These are phyloP conservation scores for Citrus hindsii DNA, from an alignment of 345 rosid genomes.

Conservation along the genomic window DNA sequence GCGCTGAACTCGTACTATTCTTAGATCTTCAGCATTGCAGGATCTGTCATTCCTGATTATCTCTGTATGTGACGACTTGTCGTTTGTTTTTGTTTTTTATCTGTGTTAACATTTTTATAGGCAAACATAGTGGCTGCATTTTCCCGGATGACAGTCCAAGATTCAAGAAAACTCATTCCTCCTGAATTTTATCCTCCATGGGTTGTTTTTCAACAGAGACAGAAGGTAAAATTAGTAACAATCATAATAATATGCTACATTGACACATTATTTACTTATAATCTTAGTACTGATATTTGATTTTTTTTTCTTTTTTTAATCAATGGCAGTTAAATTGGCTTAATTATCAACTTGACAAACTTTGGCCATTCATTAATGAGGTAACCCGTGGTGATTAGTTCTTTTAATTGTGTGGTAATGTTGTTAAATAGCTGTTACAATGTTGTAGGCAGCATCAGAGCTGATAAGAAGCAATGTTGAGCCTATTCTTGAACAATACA, in stretches of 20 bases:
- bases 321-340: constrained; percentile 79
- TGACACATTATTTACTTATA: background rate
- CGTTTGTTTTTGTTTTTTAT: background rate
- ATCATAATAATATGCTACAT: background rate
- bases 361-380: constrained; percentile 90
- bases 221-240: constrained; percentile 50
- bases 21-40: background rate
- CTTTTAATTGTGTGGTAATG: background rate
- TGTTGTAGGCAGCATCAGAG: constrained; percentile 85
- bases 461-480: constrained; percentile 71
- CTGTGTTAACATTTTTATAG: constrained; percentile 20
- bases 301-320: background rate
- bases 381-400: constrained; percentile 25
- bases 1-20: constrained; percentile 45
- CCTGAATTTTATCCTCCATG: constrained; percentile 68
- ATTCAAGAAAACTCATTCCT: constrained; percentile 75
- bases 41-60: background rate
- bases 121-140: constrained; percentile 75
- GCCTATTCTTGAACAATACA: constrained; percentile 82
- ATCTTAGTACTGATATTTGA: constrained; percentile 17
- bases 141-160: constrained; percentile 84
- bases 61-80: background rate
- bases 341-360: constrained; percentile 70
- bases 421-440: background rate
- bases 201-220: constrained; percentile 77